A percentile compares a stretch with the other conserved stretches of the same genome.
Evolutionary conservation across 345 rosid genomes (phyloP).

Genomic region (Populus pruinosa): DNA sequence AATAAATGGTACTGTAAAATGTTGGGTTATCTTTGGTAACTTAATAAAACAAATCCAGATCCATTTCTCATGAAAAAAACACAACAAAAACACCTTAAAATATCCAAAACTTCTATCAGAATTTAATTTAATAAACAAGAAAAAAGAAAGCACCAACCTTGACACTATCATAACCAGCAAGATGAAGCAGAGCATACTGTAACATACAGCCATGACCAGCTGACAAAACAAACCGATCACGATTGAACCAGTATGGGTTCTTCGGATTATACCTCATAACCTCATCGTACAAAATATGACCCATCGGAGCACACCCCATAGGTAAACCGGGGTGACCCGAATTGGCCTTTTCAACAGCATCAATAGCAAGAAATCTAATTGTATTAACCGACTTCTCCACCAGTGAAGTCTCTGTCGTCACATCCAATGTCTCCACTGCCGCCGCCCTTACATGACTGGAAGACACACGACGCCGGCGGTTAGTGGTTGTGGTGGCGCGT

Average conservation of each 20-base stretch:
- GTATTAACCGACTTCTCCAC: conserved; percentile 79
- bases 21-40: neutral
- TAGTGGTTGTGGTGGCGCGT: conserved; percentile 16
- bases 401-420: conserved; percentile 56
- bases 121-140: neutral
- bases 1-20: neutral
- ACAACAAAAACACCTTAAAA: neutral
- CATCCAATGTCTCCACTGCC: conserved; percentile 51
- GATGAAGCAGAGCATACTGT: conserved; percentile 90
- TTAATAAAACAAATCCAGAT: neutral
- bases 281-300: conserved; percentile 86
- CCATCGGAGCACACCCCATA: conserved; percentile 97
- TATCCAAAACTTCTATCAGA: neutral
- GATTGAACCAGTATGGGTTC: conserved; percentile 96
- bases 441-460: conserved; percentile 36
- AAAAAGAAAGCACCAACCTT: conserved; percentile 35
- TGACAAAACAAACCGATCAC: conserved; percentile 90
- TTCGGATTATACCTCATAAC: conserved; percentile 89
- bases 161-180: conserved; percentile 93
- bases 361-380: conserved; percentile 79
- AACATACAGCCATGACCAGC: conserved; percentile 98
- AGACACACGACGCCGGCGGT: conserved; percentile 23
- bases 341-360: conserved; percentile 95
- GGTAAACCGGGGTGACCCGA: conserved; percentile 98
- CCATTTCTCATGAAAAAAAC: neutral